Evolutionary conservation across 495 filamentous ascomycete species (phyloP), one percentile per base, ranked within the genome.

Genomic region (Mytilinidion resinicola): DNA sequence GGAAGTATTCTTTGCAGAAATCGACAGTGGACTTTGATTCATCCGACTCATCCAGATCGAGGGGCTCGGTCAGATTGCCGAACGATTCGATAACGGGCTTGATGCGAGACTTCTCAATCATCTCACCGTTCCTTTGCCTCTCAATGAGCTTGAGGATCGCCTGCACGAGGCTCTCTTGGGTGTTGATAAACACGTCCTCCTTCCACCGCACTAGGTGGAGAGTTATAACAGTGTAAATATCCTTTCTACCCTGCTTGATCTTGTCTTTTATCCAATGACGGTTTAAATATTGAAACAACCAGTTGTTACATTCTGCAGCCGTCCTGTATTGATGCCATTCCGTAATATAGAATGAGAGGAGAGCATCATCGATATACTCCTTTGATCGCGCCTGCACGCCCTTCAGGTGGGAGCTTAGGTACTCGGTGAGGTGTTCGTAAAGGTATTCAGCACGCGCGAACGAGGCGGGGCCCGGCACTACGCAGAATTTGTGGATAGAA

Each of bases 261-360:
- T 98, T 95, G 19, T 95, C 82, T 78, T 96, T 97, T n/a, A 98
- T 93, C 93, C 93, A 98, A 73, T 98, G 93, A 44, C 93, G 82
- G 68, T 97, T 98, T 15, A 98, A 86, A 70, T 98, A 98, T 42
- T 85, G 80, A 80, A 98, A 98, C 2, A 97, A 74, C 71, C 97
- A 92, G 74, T 97, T 95, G 71, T 95, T 89, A 76, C 93, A 97
- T 72, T 92, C 93, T 37, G 90, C 93, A 4, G 91, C 93, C 9
- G 86, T 88, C 0, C 95, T 98, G 74, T 96, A 98, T 46, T 95
- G 85, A 55, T 88, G 80, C 93, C 93, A 98, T 76, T 98, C 90
- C 63, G 85, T 80, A 61, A 97, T 98, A 72, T 98, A 98, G 73
- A 91, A 97, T n/a, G 75, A 80, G 20, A 98, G 79, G n/a, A 98